Conservation (phyloP, 2,329 filamentous ascomycete species). For the Beauveria scarabaeidicola region DNA sequence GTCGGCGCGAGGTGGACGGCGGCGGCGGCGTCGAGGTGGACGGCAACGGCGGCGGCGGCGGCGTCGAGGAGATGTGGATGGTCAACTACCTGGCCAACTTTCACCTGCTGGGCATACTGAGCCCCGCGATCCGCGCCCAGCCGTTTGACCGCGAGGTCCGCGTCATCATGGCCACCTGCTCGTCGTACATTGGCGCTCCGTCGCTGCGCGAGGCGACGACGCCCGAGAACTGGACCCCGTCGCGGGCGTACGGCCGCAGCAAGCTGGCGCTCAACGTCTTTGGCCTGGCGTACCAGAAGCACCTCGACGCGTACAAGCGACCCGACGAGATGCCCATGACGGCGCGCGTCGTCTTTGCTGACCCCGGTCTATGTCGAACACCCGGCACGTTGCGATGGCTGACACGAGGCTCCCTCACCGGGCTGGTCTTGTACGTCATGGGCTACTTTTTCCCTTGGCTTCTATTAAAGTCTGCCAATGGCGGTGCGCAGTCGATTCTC, state of each 20-base stretch:
- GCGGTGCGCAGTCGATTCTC: conserved; percentile 80
- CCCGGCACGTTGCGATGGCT: conserved; percentile 84
- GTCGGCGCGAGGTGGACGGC: conserved; percentile 57
- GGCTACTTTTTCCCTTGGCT: conserved; percentile 81
- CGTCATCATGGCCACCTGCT: conserved; percentile 78
- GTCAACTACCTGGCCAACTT: conserved; percentile 95
- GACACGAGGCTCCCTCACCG: conserved; percentile 73
- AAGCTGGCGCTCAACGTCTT: conserved; percentile 83
- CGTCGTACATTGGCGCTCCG: conserved; percentile 74
- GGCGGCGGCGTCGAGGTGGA: conserved; percentile 80
- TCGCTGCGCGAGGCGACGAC: conserved; percentile 48
- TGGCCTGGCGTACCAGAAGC: conserved; percentile 84
- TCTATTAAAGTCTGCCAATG: conserved; percentile 72
- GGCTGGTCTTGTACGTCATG: conserved; percentile 66
- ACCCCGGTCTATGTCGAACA: conserved; percentile 78
- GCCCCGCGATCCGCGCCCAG: conserved; percentile 81
- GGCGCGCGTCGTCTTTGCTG: conserved; percentile 73
- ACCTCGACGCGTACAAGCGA: conserved; percentile 73
- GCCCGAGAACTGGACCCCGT: conserved; percentile 45
- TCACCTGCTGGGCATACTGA: conserved; percentile 84
- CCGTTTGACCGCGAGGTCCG: conserved; percentile 90
- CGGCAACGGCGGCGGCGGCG: conserved; percentile 89
- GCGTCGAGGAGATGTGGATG: conserved; percentile 84
- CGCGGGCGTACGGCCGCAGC: conserved; percentile 54
- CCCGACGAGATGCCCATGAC: conserved; percentile 79